These are phyloP conservation scores for Candida xiaguanensis DNA, from an alignment of 805 yeast genomes.

Conservation along the genomic window DNA sequence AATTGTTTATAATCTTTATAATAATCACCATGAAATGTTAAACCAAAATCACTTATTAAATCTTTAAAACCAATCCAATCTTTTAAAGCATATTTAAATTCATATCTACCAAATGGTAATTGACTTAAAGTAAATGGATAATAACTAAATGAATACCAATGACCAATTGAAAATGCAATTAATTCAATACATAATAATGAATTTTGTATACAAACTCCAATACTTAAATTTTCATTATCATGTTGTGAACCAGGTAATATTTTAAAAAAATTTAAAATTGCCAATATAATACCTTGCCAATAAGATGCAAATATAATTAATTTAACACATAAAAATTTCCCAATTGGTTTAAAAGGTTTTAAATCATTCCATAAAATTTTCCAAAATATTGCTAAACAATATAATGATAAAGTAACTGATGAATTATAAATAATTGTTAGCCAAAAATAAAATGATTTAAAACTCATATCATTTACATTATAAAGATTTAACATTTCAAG, in stretches of 20 bases:
- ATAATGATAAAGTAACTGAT: conserved; percentile 78
- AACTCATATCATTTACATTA: conserved; percentile 47
- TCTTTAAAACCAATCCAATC: conserved; percentile 82
- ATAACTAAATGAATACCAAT: conserved; percentile 81
- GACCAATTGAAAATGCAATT: conserved; percentile 83
- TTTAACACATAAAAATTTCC: conserved; percentile 90
- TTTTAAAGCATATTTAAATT: conserved; percentile 57
- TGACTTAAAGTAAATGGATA: conserved; percentile 59
- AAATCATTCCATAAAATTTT: conserved; percentile 77
- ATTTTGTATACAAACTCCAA: conserved; percentile 68
- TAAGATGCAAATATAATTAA: conserved; percentile 94
- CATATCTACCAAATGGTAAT: conserved; percentile 67
- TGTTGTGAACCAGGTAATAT: conserved; percentile 33
- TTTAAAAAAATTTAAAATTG: conserved; percentile 48
- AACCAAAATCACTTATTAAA: conserved; percentile 70
- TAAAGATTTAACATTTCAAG: conserved; percentile 48
- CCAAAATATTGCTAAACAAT: conserved; percentile 90
- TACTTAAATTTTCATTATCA: conserved; percentile 24
- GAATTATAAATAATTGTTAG: conserved; percentile 68
- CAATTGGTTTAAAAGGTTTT: conserved; percentile 79
- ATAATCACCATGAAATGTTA: conserved; percentile 62
- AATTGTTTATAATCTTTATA: conserved; percentile 76
- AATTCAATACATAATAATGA: conserved; percentile 78
- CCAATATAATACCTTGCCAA: conserved; percentile 82
- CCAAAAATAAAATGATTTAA: conserved; percentile 56